Percentiles rank a stretch among this genome's conserved stretches.
phyloP scores from a whole-genome alignment of 1,284 basidiomycete genomes.

The Ganoderma multipileum region DNA sequence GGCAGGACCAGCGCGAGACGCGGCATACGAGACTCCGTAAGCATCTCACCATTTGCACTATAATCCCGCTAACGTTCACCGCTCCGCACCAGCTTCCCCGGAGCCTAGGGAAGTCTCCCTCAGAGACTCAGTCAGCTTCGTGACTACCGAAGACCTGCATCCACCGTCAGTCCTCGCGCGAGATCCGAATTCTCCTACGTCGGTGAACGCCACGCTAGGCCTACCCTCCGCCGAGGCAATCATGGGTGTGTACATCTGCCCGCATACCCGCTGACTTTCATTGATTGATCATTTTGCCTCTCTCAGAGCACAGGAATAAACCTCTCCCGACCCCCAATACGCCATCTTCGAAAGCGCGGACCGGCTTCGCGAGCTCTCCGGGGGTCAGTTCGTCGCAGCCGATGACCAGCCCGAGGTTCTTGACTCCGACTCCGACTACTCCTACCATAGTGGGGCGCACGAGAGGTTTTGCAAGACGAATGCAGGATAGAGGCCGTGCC shows the following conservation, averaged over 20 bases:
- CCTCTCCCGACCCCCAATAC: neutral
- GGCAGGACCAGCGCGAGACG: neutral
- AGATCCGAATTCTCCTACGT: neutral
- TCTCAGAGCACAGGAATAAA: conserved; percentile 1
- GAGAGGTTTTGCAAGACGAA: neutral
- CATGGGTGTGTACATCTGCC: neutral
- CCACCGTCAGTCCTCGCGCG: neutral
- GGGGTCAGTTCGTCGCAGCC: neutral
- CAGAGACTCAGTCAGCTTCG: neutral
- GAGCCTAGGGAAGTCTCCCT: neutral
- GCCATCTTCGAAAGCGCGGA: neutral
- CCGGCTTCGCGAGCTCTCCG: neutral
- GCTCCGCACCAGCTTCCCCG: neutral
- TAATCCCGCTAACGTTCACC: neutral
- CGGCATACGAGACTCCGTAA: neutral
- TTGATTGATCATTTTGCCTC: neutral
- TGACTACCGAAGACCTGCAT: neutral
- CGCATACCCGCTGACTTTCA: no score
- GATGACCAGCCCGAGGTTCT: neutral
- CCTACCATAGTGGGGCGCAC: no score
- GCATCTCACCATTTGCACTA: neutral
- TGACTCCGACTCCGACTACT: neutral
- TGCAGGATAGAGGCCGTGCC: neutral
- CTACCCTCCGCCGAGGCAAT: neutral
- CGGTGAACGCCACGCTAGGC: neutral